Base-by-base conservation (phyloP, 768 basidiomycete genomes). In the Daedaleopsis nitida region DNA sequence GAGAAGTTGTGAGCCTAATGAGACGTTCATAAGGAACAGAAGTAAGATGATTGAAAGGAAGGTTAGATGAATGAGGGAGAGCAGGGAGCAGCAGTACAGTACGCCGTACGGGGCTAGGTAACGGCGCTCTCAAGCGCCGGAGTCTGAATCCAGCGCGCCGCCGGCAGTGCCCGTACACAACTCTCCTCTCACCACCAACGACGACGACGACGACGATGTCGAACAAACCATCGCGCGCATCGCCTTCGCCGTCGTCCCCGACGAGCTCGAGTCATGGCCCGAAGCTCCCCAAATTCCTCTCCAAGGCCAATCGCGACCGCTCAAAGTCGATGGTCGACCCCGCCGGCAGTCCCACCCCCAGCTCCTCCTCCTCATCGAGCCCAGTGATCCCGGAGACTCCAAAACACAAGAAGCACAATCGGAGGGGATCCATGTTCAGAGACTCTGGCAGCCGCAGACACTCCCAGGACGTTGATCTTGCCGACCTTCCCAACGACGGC, bases 221-320 rank as follows among this genome's bases (percentile, higher is more conserved):
- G 59, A 73, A 68, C 62, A 80, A 80, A 69, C 76, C 78, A 62
- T 64, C 79, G 47, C 81, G 81, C 69, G 74, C 76, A 56, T 73
- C 77, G 21, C 73, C 77, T 44, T 71, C 77, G 27, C 73, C 82
- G 55, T 71, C 79, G 52, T 75, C 81, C 47, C 78, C 82, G 27
- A 69, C 74, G 42, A 71, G 75, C 45, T 69, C 75, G 27, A 68
- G 68, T 45, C 78, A 78, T 68, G 63, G 74, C 56, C 83, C 85
- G 38, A 89, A 87, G 72, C 75, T 90, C 5, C 79, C 86, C 69
- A 88, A 82, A 70, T 88, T 90, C 67, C 77, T 90, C 10, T 86
- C 88, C 69, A 89, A 87, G 62, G 80, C 83, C 68, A 70, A 73
- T 35, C 80, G 87, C 48, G 87, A 88, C 75, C 77, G 87, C 62